These are phyloP conservation scores for Anethum foeniculum DNA, from an alignment of 140 eudicot species.

Conservation along the genomic window DNA sequence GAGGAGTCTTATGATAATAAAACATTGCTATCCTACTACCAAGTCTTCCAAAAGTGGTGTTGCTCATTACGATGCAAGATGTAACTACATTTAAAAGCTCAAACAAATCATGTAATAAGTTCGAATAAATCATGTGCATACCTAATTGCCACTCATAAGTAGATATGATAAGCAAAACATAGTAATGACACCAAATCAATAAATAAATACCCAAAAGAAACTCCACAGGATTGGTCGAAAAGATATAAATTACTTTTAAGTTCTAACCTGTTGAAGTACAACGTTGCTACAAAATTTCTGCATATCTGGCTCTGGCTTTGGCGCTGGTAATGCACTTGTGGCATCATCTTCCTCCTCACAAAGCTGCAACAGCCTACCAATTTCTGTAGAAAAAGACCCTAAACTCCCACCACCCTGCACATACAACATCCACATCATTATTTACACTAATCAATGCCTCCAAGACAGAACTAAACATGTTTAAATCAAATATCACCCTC, in stretches of 20 bases:
- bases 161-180: background rate
- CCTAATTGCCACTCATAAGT: background rate
- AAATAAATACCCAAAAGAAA: background rate
- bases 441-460: background rate
- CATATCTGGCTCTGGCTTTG: conserved; percentile 71
- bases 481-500: background rate
- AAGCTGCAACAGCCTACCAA: conserved; percentile 60
- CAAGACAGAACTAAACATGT: background rate
- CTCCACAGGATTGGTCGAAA: background rate
- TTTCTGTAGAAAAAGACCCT: conserved; percentile 63
- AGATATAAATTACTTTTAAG: background rate
- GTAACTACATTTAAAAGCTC: background rate
- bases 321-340: conserved; percentile 70
- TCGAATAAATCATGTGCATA: background rate
- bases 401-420: conserved; percentile 39
- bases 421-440: background rate
- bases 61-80: background rate
- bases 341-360: conserved; percentile 97
- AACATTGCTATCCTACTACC: background rate
- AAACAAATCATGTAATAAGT: background rate
- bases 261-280: conserved; percentile 40
- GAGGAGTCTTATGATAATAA: background rate
- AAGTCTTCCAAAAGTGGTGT: background rate
- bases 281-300: conserved; percentile 30
- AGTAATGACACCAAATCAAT: background rate